Conservation (phyloP, 371 early-diverging fungal genomes). For the Mucor piriformis region DNA sequence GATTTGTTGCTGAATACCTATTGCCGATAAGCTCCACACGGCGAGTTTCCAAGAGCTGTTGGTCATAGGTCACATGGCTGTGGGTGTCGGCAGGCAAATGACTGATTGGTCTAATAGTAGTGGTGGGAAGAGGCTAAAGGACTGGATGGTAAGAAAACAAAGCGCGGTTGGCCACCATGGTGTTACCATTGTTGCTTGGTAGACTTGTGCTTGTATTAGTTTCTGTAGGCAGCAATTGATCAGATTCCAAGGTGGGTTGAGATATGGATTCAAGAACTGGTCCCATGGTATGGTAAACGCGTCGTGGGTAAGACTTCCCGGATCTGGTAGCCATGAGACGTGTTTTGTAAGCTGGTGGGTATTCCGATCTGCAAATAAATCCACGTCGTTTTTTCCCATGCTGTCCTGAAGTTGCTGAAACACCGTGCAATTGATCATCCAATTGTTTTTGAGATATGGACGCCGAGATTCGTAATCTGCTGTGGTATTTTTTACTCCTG, state of each 20-base stretch:
- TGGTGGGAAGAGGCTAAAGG: conserved; percentile 1
- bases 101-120: too few species aligned
- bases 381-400: conserved; percentile 10
- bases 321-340: too few species aligned
- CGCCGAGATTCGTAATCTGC: too few species aligned
- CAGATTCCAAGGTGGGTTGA: conserved; percentile 10
- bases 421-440: conserved; percentile 6
- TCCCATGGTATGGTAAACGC: conserved; percentile 12
- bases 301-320: too few species aligned
- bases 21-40: conserved; percentile 12
- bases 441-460: conserved; percentile 20
- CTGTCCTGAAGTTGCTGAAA: conserved; percentile 6
- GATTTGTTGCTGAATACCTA: background rate
- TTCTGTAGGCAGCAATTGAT: too few species aligned
- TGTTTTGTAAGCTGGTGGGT: too few species aligned
- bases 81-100: conserved; percentile 1
- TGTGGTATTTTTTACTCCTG: too few species aligned
- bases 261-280: background rate
- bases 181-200: background rate
- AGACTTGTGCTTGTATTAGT: too few species aligned
- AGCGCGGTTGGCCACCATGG: conserved; percentile 13
- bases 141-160: conserved; percentile 20
- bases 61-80: background rate
- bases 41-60: conserved; percentile 18
- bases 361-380: too few species aligned